Evolutionary conservation across 2,329 filamentous ascomycete genomes (phyloP).

Genomic region (Fusarium sp.): DNA sequence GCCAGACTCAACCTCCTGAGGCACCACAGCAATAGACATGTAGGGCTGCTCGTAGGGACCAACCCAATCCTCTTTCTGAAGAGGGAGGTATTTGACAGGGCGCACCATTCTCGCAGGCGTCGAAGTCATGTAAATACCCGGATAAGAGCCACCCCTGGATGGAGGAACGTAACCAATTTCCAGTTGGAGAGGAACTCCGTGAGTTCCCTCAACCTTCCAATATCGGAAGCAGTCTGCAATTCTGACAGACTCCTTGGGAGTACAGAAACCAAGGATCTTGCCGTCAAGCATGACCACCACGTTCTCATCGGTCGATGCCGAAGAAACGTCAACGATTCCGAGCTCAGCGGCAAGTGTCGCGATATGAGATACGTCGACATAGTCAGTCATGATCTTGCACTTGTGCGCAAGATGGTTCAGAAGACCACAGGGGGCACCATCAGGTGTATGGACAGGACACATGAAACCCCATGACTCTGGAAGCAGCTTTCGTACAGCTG

Average conservation of each 20-base stretch:
- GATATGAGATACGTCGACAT: constrained; percentile 81
- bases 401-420: constrained; percentile 97
- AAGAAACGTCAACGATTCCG: constrained; percentile 82
- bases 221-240: constrained; percentile 91
- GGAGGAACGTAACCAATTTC: constrained; percentile 94
- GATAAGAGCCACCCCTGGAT: constrained; percentile 93
- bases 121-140: constrained; percentile 94
- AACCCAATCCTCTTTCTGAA: constrained; percentile 88
- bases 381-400: constrained; percentile 86
- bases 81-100: constrained; percentile 90
- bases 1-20: constrained; percentile 88
- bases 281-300: constrained; percentile 94
- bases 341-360: constrained; percentile 83
- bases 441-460: constrained; percentile 96
- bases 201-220: constrained; percentile 93
- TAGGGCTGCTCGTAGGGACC: constrained; percentile 97
- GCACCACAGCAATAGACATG: constrained; percentile 97
- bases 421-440: constrained; percentile 94
- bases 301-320: constrained; percentile 84
- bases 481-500: constrained; percentile 93
- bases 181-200: constrained; percentile 84
- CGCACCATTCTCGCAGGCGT: constrained; percentile 88
- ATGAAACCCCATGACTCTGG: constrained; percentile 99
- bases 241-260: constrained; percentile 83
- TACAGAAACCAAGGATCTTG: constrained; percentile 89